Evolutionary conservation across 2,329 filamentous ascomycete species (phyloP).

Genomic region (Ascochyta lentis): DNA sequence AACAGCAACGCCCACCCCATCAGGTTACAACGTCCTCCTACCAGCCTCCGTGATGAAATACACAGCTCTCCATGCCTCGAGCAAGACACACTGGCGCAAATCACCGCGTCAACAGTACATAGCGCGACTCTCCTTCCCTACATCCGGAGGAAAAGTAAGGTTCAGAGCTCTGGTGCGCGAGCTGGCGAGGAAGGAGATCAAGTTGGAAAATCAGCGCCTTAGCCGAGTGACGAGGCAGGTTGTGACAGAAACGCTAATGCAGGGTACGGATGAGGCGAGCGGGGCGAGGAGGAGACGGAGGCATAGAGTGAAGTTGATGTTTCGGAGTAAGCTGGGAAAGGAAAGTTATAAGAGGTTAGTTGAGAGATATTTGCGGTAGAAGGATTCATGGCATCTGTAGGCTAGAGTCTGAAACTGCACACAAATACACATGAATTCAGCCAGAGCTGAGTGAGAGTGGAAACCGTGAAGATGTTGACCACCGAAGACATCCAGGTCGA

Average conservation of each 20-base stretch:
- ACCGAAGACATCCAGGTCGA: neutral
- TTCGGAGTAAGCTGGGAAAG: slow-evolving; percentile 8
- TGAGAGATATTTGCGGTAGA: neutral
- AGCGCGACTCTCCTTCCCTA: neutral
- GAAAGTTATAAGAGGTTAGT: neutral
- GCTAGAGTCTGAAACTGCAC: no score
- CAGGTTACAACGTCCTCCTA: neutral
- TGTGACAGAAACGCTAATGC: neutral
- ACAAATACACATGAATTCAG: no score
- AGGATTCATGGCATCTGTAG: no score
- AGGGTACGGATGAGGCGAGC: neutral
- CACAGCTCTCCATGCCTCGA: neutral
- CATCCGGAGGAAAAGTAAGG: slow-evolving; percentile 2
- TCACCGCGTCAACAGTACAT: neutral
- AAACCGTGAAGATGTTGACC: no score
- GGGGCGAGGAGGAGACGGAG: neutral
- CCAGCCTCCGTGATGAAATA: neutral
- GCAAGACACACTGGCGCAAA: neutral
- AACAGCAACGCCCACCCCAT: neutral
- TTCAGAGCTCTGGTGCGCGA: slow-evolving; percentile 5
- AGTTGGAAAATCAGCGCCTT: neutral
- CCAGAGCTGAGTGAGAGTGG: no score
- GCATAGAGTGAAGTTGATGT: slow-evolving; percentile 8
- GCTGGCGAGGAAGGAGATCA: slow-evolving; percentile 3
- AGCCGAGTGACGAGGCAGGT: neutral